A percentile compares a stretch with the other conserved stretches of the same genome.
Evolutionary conservation across 306 rosid species (phyloP).

Genomic region (Argentina anserina): DNA sequence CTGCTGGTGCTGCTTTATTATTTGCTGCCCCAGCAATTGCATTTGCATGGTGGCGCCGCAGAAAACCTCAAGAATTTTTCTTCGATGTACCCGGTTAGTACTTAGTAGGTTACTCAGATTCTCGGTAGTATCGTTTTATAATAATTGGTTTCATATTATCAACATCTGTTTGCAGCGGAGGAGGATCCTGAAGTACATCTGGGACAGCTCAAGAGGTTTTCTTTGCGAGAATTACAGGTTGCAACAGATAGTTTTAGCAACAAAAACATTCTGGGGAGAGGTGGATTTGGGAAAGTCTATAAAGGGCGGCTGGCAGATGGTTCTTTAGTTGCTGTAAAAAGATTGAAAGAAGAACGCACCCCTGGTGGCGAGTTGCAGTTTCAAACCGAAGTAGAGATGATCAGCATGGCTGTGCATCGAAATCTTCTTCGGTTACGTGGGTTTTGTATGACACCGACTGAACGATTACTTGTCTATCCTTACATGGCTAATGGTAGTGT

Average conservation of each 20-base stretch:
- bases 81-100: constrained; percentile 93
- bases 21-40: constrained; percentile 99
- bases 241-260: constrained; percentile 96
- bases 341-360: constrained; percentile 95
- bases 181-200: constrained; percentile 99
- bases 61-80: constrained; percentile 96
- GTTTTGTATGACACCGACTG: constrained; percentile 98
- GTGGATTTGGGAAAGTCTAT: constrained; percentile 97
- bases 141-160: constrained; percentile 23
- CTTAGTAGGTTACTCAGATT: background rate
- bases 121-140: constrained; percentile 15
- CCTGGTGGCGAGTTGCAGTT: constrained; percentile 99
- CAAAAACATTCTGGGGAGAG: constrained; percentile 95
- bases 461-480: constrained; percentile 94
- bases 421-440: constrained; percentile 93
- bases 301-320: constrained; percentile 98
- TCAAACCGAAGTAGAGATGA: constrained; percentile 99
- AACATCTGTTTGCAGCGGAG: constrained; percentile 60
- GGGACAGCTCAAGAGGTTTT: constrained; percentile 97
- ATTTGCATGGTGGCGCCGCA: constrained; percentile 99
- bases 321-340: constrained; percentile 85
- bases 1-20: constrained; percentile 96
- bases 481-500: constrained; percentile 99
- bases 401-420: constrained; percentile 99
- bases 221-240: constrained; percentile 89